Conservation (phyloP, 768 basidiomycete genomes). For the Suillus occidentalis region DNA sequence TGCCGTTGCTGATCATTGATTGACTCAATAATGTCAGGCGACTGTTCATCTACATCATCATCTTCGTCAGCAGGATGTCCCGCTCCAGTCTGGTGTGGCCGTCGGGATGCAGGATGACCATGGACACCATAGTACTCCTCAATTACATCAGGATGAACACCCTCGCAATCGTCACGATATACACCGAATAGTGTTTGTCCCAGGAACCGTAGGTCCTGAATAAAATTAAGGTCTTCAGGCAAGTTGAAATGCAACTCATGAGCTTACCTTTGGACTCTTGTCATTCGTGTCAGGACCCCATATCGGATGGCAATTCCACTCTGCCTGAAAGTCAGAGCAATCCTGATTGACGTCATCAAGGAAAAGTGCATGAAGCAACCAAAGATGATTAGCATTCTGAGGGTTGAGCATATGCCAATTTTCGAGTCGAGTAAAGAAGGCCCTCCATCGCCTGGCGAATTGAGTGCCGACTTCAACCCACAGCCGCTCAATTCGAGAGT, state of each 20-base stretch:
- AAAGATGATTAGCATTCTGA: conserved; percentile 34
- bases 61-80: conserved; percentile 10
- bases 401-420: conserved; percentile 34
- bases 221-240: no score
- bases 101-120: neutral
- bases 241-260: neutral
- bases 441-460: conserved; percentile 40
- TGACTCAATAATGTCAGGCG: neutral
- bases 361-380: conserved; percentile 44
- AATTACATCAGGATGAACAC: conserved; percentile 17
- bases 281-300: conserved; percentile 23
- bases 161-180: conserved; percentile 18
- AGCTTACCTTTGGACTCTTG: conserved; percentile 19
- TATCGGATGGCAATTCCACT: conserved; percentile 39
- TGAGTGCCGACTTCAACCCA: conserved; percentile 44
- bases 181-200: conserved; percentile 14
- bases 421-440: conserved; percentile 41
- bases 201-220: conserved; percentile 14
- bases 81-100: conserved; percentile 8
- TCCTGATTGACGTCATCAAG: conserved; percentile 7
- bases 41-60: neutral
- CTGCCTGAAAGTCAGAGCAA: neutral
- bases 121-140: conserved; percentile 16
- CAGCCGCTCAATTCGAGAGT: conserved; percentile 43
- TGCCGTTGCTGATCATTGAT: conserved; percentile 2